Percentiles rank a stretch among this genome's conserved stretches.
Evolutionary conservation across 176 grass and related monocot species (phyloP).

Genomic region (Otatea glauca): DNA sequence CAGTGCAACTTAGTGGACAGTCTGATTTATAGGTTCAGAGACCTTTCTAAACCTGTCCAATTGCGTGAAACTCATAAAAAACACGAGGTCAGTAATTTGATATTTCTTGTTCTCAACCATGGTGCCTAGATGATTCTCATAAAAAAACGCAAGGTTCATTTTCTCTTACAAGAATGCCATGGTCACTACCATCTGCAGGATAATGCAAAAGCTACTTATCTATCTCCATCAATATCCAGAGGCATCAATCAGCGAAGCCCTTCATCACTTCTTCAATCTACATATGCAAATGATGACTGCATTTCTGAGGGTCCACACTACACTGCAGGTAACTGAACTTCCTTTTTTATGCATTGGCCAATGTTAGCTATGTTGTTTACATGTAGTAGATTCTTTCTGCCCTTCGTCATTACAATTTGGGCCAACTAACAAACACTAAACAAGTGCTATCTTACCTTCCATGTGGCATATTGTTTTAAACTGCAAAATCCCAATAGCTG

Average conservation of each 20-base stretch:
- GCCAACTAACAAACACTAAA: background rate
- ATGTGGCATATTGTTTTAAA: background rate
- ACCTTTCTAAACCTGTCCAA: background rate
- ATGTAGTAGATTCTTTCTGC: background rate
- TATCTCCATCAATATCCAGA: constrained; percentile 40
- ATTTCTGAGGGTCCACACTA: constrained; percentile 34
- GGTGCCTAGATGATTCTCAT: constrained; percentile 12
- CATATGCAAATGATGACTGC: constrained; percentile 51
- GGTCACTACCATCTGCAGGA: constrained; percentile 43
- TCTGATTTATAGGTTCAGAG: background rate
- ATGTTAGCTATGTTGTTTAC: background rate
- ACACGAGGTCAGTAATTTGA: constrained; percentile 40
- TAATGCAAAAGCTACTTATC: constrained; percentile 29
- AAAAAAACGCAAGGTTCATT: background rate
- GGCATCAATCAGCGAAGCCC: constrained; percentile 32
- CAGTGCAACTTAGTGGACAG: constrained; percentile 18
- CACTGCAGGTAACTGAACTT: constrained; percentile 47
- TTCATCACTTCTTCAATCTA: constrained; percentile 48
- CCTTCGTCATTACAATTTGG: background rate
- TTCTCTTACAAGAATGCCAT: constrained; percentile 9
- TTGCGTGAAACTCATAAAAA: constrained; percentile 18
- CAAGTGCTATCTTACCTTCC: background rate
- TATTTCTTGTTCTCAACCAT: background rate
- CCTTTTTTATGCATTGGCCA: background rate
- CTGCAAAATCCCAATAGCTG: background rate